These are phyloP conservation scores for Blastocystis sp. DNA, from an alignment of 352 stramenopile species.

Conservation along the genomic window DNA sequence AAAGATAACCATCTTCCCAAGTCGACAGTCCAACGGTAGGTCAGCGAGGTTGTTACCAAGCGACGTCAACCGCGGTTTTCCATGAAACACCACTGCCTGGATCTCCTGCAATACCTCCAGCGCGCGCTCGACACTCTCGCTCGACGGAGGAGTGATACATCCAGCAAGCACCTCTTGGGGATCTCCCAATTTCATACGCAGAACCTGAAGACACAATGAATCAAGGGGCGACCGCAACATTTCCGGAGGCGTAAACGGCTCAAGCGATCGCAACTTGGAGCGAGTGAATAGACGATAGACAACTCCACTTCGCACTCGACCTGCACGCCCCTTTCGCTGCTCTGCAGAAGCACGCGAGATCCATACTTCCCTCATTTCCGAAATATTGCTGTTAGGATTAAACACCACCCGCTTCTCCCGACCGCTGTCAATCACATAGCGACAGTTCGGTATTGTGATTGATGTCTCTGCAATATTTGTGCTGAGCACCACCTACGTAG, in stretches of 20 bases:
- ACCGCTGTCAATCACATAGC: conserved; percentile 76
- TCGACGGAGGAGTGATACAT: conserved; percentile 83
- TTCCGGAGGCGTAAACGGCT: conserved; percentile 80
- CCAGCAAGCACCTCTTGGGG: conserved; percentile 78
- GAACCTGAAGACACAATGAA: conserved; percentile 88
- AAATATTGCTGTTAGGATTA: conserved; percentile 71
- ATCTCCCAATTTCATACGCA: conserved; percentile 77
- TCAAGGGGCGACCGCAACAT: conserved; percentile 89
- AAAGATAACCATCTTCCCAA: conserved; percentile 93
- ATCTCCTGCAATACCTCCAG: conserved; percentile 81
- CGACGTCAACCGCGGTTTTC: conserved; percentile 74
- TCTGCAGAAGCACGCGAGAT: conserved; percentile 71
- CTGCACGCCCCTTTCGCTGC: conserved; percentile 77
- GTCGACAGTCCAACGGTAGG: conserved; percentile 87
- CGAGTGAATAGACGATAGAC: conserved; percentile 81
- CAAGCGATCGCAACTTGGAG: conserved; percentile 74
- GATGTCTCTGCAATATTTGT: conserved; percentile 94
- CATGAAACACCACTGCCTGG: conserved; percentile 72
- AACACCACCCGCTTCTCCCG: conserved; percentile 79
- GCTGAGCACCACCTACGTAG: conserved; percentile 85
- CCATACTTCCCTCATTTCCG: conserved; percentile 72
- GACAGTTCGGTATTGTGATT: conserved; percentile 87
- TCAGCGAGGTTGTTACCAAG: conserved; percentile 83
- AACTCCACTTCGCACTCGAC: conserved; percentile 80
- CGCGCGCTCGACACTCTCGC: conserved; percentile 78